Evolutionary conservation across 2,329 filamentous ascomycete genomes (phyloP).

Genomic region (Aureobasidium subglaciale): DNA sequence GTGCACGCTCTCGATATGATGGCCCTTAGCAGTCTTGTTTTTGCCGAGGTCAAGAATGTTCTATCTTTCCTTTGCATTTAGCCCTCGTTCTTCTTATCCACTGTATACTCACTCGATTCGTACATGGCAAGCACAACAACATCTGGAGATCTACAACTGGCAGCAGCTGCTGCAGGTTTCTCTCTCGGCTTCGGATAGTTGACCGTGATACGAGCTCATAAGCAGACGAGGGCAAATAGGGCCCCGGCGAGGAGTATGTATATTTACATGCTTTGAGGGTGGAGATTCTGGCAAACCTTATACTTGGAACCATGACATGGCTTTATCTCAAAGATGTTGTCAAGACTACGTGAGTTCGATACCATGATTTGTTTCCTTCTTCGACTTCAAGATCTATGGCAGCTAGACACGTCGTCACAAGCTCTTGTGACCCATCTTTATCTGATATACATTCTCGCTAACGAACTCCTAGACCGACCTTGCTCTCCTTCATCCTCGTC

Average conservation of each 20-base stretch:
- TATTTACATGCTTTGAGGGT: slow-evolving; percentile 44
- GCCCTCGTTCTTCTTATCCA: not conserved
- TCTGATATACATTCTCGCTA: not conserved
- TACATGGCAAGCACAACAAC: slow-evolving; percentile 4
- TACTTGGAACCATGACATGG: slow-evolving; percentile 36
- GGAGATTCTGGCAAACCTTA: slow-evolving; percentile 33
- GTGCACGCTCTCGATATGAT: slow-evolving; percentile 5
- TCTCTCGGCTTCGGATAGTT: slow-evolving; percentile 38
- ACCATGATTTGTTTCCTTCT: too few species aligned
- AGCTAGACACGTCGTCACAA: too few species aligned
- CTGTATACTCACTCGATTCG: too few species aligned
- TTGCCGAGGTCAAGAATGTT: not conserved
- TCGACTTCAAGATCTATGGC: too few species aligned
- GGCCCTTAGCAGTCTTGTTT: not conserved
- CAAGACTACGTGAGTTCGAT: slow-evolving; percentile 5
- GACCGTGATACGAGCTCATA: slow-evolving; percentile 32
- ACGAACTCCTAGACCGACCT: not conserved
- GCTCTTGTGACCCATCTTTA: not conserved
- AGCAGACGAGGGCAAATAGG: slow-evolving; percentile 26
- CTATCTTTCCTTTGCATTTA: not conserved
- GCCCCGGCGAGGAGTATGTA: slow-evolving; percentile 3
- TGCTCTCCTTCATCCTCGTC: slow-evolving; percentile 19
- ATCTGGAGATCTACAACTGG: slow-evolving; percentile 15
- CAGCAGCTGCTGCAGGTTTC: slow-evolving; percentile 27
- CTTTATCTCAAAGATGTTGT: slow-evolving; percentile 24